A percentile compares a stretch with the other conserved stretches of the same genome.
Conservation (phyloP, 2,329 filamentous ascomycete species). For the Aspergillus tanneri region DNA sequence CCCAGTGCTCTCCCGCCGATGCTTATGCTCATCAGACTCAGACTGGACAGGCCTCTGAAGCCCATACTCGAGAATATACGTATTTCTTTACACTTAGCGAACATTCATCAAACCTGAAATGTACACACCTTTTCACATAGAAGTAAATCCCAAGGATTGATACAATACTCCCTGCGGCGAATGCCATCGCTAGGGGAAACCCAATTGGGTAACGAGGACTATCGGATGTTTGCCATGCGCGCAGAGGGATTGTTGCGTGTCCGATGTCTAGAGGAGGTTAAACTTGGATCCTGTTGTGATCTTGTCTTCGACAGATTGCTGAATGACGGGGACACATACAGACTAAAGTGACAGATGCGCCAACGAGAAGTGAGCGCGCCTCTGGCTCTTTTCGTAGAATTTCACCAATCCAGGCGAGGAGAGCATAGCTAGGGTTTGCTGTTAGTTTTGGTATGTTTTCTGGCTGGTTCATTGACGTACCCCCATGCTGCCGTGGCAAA, state of each 20-base stretch:
- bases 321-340: slow-evolving; percentile 6
- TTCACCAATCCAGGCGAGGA: slow-evolving; percentile 21
- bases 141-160: slow-evolving; percentile 9
- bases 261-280: slow-evolving; percentile 9
- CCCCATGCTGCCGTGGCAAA: slow-evolving; percentile 20
- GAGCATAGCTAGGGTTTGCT: slow-evolving; percentile 5
- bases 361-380: slow-evolving; percentile 18
- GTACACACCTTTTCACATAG: slow-evolving; percentile 8
- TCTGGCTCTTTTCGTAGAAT: slow-evolving; percentile 20
- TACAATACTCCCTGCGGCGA: slow-evolving; percentile 12
- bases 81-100: background rate
- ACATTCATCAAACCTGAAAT: background rate
- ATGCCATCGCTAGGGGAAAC: slow-evolving; percentile 20
- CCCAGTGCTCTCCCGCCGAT: background rate
- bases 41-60: background rate
- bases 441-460: background rate
- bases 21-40: background rate
- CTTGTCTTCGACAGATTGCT: background rate
- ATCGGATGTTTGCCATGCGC: slow-evolving; percentile 20
- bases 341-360: slow-evolving; percentile 19
- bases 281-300: background rate
- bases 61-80: background rate
- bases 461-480: background rate
- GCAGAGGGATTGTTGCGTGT: slow-evolving; percentile 23
- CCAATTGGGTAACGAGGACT: slow-evolving; percentile 20